Evolutionary conservation across 73 alveolate genomes (phyloP).

Genomic region (Paramecium primaurelia): DNA sequence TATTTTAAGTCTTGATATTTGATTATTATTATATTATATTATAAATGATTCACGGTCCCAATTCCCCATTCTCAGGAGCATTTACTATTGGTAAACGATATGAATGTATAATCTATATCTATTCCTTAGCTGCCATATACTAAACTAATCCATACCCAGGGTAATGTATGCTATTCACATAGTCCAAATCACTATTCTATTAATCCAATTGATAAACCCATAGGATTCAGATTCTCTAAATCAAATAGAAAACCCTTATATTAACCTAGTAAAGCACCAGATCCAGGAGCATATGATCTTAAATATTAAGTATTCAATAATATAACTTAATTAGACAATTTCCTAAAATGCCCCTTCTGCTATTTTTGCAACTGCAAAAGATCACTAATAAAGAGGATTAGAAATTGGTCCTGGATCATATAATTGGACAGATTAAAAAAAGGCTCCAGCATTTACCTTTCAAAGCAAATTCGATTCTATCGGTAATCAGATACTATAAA

Average conservation of each 20-base stretch:
- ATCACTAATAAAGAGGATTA: not conserved
- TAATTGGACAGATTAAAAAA: not conserved
- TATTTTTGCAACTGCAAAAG: not conserved
- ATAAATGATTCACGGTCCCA: constrained; percentile 30
- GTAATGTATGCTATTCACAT: not conserved
- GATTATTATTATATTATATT: not conserved
- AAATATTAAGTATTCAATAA: not conserved
- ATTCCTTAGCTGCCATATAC: not conserved
- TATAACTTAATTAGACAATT: not conserved
- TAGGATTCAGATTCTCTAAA: not conserved
- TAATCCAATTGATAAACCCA: not conserved
- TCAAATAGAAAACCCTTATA: not conserved
- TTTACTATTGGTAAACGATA: not conserved
- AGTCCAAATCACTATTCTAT: not conserved
- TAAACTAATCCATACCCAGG: not conserved
- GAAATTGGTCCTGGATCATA: constrained; percentile 4
- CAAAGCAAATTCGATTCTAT: not conserved
- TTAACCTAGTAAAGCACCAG: not conserved
- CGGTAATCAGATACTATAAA: not conserved
- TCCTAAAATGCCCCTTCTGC: not conserved
- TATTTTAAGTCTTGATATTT: not conserved
- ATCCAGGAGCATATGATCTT: not conserved
- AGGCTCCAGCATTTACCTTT: constrained; percentile 35
- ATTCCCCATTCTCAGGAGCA: not conserved
- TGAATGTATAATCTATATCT: not conserved